Evolutionary conservation across 805 yeast species (phyloP).

Genomic region (Phaffomyces antillensis): DNA sequence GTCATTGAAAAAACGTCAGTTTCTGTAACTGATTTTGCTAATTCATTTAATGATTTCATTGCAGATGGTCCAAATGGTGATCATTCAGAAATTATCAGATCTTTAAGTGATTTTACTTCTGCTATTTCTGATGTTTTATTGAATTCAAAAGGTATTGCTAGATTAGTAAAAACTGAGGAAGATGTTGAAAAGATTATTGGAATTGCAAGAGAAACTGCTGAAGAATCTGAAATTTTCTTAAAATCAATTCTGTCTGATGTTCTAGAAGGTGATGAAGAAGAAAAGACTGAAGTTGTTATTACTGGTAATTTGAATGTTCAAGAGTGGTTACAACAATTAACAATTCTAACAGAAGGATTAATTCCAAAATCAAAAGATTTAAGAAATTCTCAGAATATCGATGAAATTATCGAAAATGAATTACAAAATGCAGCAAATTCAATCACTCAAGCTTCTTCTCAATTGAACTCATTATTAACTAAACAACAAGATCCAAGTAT

Average conservation of each 20-base stretch:
- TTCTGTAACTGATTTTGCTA: conserved; percentile 73
- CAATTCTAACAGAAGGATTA: conserved; percentile 49
- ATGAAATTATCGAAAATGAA: conserved; percentile 66
- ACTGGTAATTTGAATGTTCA: conserved; percentile 71
- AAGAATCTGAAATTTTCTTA: conserved; percentile 55
- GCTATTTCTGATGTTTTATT: conserved; percentile 55
- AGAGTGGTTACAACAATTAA: conserved; percentile 54
- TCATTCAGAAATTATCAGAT: conserved; percentile 51
- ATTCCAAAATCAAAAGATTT: conserved; percentile 32
- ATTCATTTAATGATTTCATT: conserved; percentile 63
- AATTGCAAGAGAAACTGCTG: conserved; percentile 50
- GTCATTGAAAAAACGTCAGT: conserved; percentile 64
- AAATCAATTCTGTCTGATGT: conserved; percentile 47
- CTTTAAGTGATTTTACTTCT: conserved; percentile 56
- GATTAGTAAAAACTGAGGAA: conserved; percentile 42
- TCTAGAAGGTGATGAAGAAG: conserved; percentile 48
- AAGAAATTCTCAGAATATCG: conserved; percentile 24
- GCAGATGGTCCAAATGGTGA: conserved; percentile 71
- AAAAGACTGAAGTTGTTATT: conserved; percentile 69
- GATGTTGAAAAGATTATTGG: conserved; percentile 45
- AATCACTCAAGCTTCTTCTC: conserved; percentile 57
- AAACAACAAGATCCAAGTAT: conserved; percentile 43
- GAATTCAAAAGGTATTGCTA: conserved; percentile 62
- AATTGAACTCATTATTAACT: conserved; percentile 45
- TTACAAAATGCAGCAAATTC: conserved; percentile 67